These are phyloP conservation scores for Podila epicladia DNA, from an alignment of 192 early-diverging fungal genomes.

Conservation along the genomic window DNA sequence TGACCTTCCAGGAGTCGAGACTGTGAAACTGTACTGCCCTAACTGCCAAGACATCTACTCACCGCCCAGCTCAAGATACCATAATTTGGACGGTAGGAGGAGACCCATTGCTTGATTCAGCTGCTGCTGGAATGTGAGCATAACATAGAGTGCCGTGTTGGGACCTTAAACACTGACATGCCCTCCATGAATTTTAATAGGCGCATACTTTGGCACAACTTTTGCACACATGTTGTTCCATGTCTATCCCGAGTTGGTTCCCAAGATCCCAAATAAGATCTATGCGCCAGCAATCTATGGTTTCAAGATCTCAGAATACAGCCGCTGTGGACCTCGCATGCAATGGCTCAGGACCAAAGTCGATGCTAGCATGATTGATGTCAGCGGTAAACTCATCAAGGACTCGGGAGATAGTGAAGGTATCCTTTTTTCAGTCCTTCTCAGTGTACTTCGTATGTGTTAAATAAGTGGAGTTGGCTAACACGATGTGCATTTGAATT, in stretches of 20 bases:
- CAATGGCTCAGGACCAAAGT: constrained; percentile 81
- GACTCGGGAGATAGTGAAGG: constrained; percentile 23
- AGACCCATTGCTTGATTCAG: background rate
- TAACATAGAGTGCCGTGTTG: constrained; percentile 22
- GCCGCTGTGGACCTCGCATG: constrained; percentile 87
- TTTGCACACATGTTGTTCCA: constrained; percentile 94
- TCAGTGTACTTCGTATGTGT: no score
- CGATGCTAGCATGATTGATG: constrained; percentile 29
- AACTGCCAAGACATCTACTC: constrained; percentile 83
- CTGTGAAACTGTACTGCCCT: constrained; percentile 82
- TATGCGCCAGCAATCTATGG: constrained; percentile 94
- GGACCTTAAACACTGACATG: background rate
- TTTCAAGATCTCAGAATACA: constrained; percentile 84
- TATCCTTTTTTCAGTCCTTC: background rate
- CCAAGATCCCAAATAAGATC: constrained; percentile 60
- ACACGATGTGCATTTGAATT: no score
- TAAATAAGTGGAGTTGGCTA: no score
- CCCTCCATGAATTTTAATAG: constrained; percentile 39
- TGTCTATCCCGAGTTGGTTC: constrained; percentile 82
- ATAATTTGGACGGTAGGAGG: constrained; percentile 70
- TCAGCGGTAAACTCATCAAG: constrained; percentile 34
- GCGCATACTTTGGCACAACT: constrained; percentile 96
- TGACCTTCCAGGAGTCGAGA: constrained; percentile 73
- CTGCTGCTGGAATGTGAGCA: background rate
- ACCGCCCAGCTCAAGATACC: constrained; percentile 74